Base-by-base conservation (phyloP, 768 basidiomycete species). In the Chiua virens region DNA sequence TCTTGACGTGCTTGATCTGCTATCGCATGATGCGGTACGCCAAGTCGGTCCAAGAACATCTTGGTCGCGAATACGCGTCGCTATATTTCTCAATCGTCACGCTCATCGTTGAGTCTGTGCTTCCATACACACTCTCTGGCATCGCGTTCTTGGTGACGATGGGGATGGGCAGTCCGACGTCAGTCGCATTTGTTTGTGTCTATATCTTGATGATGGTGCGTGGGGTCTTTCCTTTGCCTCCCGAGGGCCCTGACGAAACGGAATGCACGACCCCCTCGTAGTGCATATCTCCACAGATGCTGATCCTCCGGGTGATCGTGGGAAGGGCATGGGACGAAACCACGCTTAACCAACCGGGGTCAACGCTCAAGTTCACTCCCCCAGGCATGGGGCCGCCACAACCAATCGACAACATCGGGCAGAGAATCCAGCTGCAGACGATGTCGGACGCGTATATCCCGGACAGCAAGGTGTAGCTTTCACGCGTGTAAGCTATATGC, bases 281-380 rank as follows among this genome's bases (percentile, higher is more conserved):
- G 65, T 65, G 58, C 37, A 63, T 67, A 49, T 63, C 65, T 18
- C 64, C 65, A 1, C 65, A 63, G 37, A 45, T 63, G 39, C 39
- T 66, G 42, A 61, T 68, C 28, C 53, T 68, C 18, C 54, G 61
- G 27, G 63, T 66, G 15, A 28, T 65, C 34, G 18, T 11, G 9
- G 57, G 57, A 11, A 55, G 42, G 15, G 58, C 53, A 30, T 53
- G 53, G 57, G 25, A 49, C n/a, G 35, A 37, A 11, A 48, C 57
- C 11, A 53, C 54, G 5, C 28, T 42, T 14, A 40, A 14, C 13
- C 17, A 21, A 15, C 9, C 34, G 2, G 0, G 8, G 11, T 57
- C 59, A 20, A 38, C 52, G 4, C 14, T 59, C 47, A 37, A 42
- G 22, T 65, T 64, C 47, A 34, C n/a, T 42, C 35, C 27, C 9